Conservation (phyloP, 2,329 filamentous ascomycete species). For the Alternaria sp. region DNA sequence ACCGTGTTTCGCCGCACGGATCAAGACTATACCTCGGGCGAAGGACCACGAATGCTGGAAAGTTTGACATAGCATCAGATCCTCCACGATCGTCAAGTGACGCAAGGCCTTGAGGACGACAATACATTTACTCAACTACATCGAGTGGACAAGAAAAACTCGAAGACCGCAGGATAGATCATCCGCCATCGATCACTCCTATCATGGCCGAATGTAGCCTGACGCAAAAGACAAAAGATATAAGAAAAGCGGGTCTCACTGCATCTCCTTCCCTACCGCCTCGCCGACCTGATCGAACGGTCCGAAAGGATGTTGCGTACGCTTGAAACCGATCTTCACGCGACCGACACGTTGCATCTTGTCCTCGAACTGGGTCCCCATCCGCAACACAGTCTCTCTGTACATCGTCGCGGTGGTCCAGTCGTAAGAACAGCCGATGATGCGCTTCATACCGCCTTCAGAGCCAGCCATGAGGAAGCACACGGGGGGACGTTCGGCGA, state of each 20-base stretch:
- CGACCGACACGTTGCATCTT: slow-evolving; percentile 43
- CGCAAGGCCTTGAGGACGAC: neutral
- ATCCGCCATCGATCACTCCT: fast-evolving
- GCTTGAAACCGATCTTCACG: slow-evolving; percentile 41
- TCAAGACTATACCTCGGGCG: neutral
- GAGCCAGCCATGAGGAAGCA: slow-evolving; percentile 53
- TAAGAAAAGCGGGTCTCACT: neutral
- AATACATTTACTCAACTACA: fast-evolving
- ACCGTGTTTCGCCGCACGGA: neutral
- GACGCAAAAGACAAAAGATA: neutral
- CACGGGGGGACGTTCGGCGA: slow-evolving; percentile 50
- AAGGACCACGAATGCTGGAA: neutral
- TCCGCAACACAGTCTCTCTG: slow-evolving; percentile 54
- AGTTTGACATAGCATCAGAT: neutral
- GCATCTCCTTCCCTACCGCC: slow-evolving; percentile 22
- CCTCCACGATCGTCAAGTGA: fast-evolving
- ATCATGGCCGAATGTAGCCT: neutral
- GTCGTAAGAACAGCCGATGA: slow-evolving; percentile 56
- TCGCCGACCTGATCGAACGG: slow-evolving; percentile 35
- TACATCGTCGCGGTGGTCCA: slow-evolving; percentile 51
- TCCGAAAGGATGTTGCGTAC: slow-evolving; percentile 41
- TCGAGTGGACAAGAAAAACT: fast-evolving
- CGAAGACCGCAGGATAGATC: fast-evolving
- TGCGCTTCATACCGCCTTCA: slow-evolving; percentile 57
- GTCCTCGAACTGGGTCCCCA: slow-evolving; percentile 49